A percentile compares a stretch with the other conserved stretches of the same genome.
Evolutionary conservation across 805 yeast genomes (phyloP).

Genomic region (Isabelozyma rhagii): DNA sequence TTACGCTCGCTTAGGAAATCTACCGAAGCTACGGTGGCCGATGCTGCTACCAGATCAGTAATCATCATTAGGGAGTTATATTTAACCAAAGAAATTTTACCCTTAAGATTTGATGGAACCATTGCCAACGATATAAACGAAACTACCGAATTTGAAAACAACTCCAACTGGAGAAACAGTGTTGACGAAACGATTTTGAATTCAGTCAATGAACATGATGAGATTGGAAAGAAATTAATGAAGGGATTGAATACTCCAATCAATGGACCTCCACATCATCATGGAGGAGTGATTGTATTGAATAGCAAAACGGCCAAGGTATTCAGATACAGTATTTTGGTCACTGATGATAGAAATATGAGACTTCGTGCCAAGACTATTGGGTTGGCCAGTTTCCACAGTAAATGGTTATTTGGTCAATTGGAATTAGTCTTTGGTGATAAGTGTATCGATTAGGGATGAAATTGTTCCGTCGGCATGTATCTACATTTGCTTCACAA

Average conservation of each 20-base stretch:
- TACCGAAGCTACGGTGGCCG: slow-evolving; percentile 69
- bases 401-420: slow-evolving; percentile 58
- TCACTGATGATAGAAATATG: slow-evolving; percentile 76
- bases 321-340: slow-evolving; percentile 57
- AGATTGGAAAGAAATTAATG: slow-evolving; percentile 34
- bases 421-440: slow-evolving; percentile 46
- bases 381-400: slow-evolving; percentile 54
- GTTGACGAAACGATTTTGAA: slow-evolving; percentile 68
- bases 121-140: slow-evolving; percentile 67
- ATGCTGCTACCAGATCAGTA: slow-evolving; percentile 78
- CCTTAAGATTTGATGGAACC: slow-evolving; percentile 68
- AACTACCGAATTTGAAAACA: slow-evolving; percentile 70
- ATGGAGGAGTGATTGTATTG: slow-evolving; percentile 13
- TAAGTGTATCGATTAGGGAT: slow-evolving; percentile 47
- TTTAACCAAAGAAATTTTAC: slow-evolving; percentile 50
- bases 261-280: slow-evolving; percentile 4
- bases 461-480: too few relatives aligned
- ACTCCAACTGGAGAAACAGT: slow-evolving; percentile 66
- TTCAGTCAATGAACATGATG: slow-evolving; percentile 43
- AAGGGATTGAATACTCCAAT: slow-evolving; percentile 35
- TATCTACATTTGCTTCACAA: too few relatives aligned
- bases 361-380: slow-evolving; percentile 58
- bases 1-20: slow-evolving; percentile 67
- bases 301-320: slow-evolving; percentile 37
- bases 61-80: slow-evolving; percentile 68